Conservation (phyloP, 306 rosid genomes). For the Rosa multiflora region DNA sequence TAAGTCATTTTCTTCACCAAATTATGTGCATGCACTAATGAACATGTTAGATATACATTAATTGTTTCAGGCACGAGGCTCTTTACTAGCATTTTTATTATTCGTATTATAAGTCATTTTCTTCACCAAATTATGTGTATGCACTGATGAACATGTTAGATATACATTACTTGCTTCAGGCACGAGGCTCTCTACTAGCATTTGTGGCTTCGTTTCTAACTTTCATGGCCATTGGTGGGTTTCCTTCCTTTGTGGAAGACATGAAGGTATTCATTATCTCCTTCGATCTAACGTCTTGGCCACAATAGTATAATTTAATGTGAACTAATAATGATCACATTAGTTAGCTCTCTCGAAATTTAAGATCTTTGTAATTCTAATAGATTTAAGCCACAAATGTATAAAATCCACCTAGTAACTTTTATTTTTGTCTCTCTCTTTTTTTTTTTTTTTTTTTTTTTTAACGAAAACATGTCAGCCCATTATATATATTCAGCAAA, state of each 20-base stretch:
- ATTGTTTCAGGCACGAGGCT: conserved; percentile 59
- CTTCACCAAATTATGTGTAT: no score
- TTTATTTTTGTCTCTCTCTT: no score
- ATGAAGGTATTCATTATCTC: neutral
- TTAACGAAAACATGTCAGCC: no score
- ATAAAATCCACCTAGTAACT: no score
- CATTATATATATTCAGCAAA: no score
- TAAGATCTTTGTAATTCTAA: no score
- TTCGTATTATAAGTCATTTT: no score
- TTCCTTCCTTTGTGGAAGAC: conserved; percentile 39
- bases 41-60: neutral
- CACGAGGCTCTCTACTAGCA: conserved; percentile 54
- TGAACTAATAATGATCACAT: neutral
- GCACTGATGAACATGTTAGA: neutral
- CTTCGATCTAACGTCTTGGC: neutral
- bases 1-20: no score
- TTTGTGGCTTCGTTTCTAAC: conserved; percentile 50
- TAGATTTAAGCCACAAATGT: no score
- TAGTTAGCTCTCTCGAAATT: neutral
- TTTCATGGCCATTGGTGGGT: conserved; percentile 79
- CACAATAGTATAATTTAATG: neutral
- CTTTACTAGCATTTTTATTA: conserved; percentile 41
- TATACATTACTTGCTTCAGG: conserved; percentile 38
- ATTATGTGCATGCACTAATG: no score
- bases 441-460: no score